Conservation (phyloP, 805 yeast species). For the Sugiyamaella qingdaonensis region DNA sequence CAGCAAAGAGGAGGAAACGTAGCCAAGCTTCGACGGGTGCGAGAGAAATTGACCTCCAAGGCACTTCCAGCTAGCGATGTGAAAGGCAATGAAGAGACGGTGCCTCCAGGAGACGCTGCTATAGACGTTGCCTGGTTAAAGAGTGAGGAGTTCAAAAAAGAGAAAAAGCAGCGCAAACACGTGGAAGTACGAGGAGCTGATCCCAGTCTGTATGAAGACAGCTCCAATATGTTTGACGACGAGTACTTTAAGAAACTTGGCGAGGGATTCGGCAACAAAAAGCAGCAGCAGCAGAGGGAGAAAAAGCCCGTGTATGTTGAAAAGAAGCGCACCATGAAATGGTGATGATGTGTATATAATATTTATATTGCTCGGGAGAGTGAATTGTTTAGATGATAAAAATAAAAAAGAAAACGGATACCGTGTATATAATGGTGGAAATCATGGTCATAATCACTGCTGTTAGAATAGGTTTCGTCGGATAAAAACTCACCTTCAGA, state of each 20-base stretch:
- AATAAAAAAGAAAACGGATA: not conserved
- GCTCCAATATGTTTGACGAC: conserved; percentile 9
- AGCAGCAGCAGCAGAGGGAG: not conserved
- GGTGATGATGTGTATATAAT: conserved; percentile 2
- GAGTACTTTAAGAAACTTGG: conserved; percentile 15
- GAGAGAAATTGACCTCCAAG: conserved; percentile 5
- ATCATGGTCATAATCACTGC: not conserved
- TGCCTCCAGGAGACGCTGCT: not conserved
- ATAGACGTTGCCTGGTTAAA: conserved; percentile 9
- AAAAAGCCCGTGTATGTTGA: conserved; percentile 1
- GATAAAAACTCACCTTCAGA: conserved; percentile 22
- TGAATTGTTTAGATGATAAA: not conserved
- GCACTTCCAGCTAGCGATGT: not conserved
- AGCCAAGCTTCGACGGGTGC: conserved; percentile 11
- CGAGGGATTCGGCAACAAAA: conserved; percentile 7
- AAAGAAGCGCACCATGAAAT: conserved; percentile 4
- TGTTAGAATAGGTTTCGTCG: conserved; percentile 1
- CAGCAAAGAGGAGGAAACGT: conserved; percentile 31
- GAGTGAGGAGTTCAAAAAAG: not conserved
- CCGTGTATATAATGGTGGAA: not conserved
- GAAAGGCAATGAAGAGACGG: not conserved
- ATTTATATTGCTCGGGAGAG: not conserved
- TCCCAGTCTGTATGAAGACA: conserved; percentile 15
- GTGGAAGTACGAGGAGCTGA: conserved; percentile 17
- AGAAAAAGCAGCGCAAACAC: not conserved